Base-by-base conservation (phyloP, 2,329 filamentous ascomycete species). In the Ceratocystis variospora region DNA sequence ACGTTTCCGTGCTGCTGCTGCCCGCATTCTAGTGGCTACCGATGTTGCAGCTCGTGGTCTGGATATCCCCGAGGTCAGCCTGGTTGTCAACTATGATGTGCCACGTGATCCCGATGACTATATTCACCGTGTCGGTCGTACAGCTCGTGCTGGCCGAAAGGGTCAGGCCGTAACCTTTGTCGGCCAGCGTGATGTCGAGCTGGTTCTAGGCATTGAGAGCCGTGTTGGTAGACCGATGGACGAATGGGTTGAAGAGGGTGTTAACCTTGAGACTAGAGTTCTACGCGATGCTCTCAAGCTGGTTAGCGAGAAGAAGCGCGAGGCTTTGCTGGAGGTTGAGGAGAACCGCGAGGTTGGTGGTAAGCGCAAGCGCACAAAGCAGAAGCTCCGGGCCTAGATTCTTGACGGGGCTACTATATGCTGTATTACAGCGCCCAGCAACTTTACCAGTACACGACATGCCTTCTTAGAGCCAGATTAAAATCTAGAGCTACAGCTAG, bases 41-140 rank as follows among this genome's bases (percentile, higher is more conserved):
- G 94, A 99, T 74, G 92, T 99, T 15, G 94, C 94, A 0, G 89
- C 91, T 22, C 84, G 94, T 75, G 94, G 94, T 80, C 83, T 99
- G 3, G 94, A 99, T 77, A 96, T 99, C 69, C 93, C 93, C 0
- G 89, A 91, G 70, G 93, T 97, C 5, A 87, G 83, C 65, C 77
- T 97, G 17, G 94, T 99, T 1, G 79, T 99, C 73, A 97, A 99
- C 76, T 99, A 92, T 76, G 94, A 99, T 73, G 85, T 99, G 0
- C 94, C 94, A 0, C 86, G 93, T n/a, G 90, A 96, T 73, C 90
- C 93, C 2, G 92, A 96, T 74, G 93, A 96, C 76, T 99, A 99
- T 75, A 94, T 99, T 70, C 94, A 99, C 78, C 86, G 94, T 12
- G 93, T 96, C 63, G 94, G 94, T 74, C 87, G 94, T 76, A 99